phyloP scores from a whole-genome alignment of 768 basidiomycete genomes.

The Boletales sp. region DNA sequence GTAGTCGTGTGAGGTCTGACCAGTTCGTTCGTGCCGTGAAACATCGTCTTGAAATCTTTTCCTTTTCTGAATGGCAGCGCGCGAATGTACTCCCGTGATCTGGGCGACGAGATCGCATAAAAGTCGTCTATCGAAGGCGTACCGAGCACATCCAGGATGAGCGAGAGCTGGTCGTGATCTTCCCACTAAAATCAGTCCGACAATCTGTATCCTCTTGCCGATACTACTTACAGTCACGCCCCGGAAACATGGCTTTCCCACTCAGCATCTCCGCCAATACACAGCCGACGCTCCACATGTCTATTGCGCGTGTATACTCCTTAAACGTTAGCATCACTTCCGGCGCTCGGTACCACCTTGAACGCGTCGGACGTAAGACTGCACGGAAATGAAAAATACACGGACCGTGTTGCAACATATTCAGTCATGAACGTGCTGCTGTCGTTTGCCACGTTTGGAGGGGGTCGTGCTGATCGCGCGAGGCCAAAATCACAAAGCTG shows the following conservation, averaged over 20 bases:
- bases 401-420: conserved; percentile 90
- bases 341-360: conserved; percentile 93
- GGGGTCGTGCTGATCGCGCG: conserved; percentile 73
- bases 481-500: conserved; percentile 87
- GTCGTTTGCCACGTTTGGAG: conserved; percentile 68
- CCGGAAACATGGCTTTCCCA: conserved; percentile 92
- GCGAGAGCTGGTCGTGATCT: conserved; percentile 92
- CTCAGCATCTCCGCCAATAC: conserved; percentile 88
- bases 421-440: conserved; percentile 85
- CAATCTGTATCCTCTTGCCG: neutral
- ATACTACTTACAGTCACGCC: conserved; percentile 68
- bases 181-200: neutral
- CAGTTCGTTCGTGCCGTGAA: conserved; percentile 69
- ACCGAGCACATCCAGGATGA: conserved; percentile 94
- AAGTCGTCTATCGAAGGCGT: conserved; percentile 91
- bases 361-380: conserved; percentile 1
- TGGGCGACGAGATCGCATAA: conserved; percentile 80
- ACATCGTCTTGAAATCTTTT: conserved; percentile 63
- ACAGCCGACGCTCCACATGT: conserved; percentile 86
- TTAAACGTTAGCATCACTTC: conserved; percentile 99
- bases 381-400: neutral
- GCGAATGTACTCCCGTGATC: conserved; percentile 84
- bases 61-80: conserved; percentile 85
- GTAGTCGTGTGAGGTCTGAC: conserved; percentile 29
- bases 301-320: conserved; percentile 86